phyloP scores from a whole-genome alignment of 1,284 basidiomycete species.

The Ustilago trichophora region DNA sequence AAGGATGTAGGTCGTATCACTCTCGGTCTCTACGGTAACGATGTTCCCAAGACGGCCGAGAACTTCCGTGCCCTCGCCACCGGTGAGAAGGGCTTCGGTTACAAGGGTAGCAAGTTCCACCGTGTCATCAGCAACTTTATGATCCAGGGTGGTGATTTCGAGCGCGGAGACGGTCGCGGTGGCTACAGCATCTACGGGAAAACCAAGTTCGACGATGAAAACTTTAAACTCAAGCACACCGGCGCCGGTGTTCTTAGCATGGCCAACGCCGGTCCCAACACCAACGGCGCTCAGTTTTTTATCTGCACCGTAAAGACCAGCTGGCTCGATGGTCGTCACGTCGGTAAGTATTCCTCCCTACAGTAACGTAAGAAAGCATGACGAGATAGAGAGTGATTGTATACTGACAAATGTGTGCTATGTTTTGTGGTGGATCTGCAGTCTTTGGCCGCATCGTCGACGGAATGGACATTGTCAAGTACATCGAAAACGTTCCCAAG shows the following conservation, averaged over 20 bases:
- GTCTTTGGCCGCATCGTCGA: slow-evolving; percentile 63
- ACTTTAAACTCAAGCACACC: slow-evolving; percentile 61
- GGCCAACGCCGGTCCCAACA: slow-evolving; percentile 68
- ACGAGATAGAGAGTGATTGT: too few relatives aligned
- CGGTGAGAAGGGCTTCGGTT: slow-evolving; percentile 76
- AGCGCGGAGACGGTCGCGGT: slow-evolving; percentile 62
- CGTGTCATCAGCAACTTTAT: slow-evolving; percentile 75
- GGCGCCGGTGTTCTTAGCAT: slow-evolving; percentile 56
- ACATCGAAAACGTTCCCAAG: slow-evolving; percentile 60
- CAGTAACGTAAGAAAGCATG: too few relatives aligned
- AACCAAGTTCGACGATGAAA: slow-evolving; percentile 53
- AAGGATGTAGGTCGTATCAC: slow-evolving; percentile 59
- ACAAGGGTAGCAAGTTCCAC: slow-evolving; percentile 76
- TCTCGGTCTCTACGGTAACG: slow-evolving; percentile 60
- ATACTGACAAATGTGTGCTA: too few relatives aligned
- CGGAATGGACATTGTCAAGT: slow-evolving; percentile 61
- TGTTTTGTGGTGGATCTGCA: too few relatives aligned
- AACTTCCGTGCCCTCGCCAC: slow-evolving; percentile 64
- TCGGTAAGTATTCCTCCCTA: slow-evolving; percentile 48
- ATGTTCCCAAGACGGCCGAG: slow-evolving; percentile 59
- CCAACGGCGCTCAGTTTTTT: slow-evolving; percentile 66
- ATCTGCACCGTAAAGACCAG: slow-evolving; percentile 63
- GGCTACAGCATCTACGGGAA: slow-evolving; percentile 63
- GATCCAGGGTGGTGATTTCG: slow-evolving; percentile 65
- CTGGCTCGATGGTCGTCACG: slow-evolving; percentile 60